phyloP scores from a whole-genome alignment of 177 flowering plant genomes.

The Vitis hybrid region DNA sequence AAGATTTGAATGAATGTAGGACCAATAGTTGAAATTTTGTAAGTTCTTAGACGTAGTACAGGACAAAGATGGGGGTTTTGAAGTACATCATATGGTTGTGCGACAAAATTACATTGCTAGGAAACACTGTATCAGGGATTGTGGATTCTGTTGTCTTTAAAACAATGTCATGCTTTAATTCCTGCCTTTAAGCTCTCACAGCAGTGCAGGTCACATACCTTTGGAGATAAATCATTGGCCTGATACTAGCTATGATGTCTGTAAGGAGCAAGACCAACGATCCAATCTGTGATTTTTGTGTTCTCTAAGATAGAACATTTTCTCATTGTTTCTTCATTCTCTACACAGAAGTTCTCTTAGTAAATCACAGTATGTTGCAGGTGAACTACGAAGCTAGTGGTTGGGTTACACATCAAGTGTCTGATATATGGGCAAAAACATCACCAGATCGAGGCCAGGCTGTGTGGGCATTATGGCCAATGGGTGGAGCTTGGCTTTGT shows the following conservation, averaged over 20 bases:
- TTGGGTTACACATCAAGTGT: slow-evolving; percentile 95
- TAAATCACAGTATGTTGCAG: slow-evolving; percentile 38
- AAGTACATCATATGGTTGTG: neutral
- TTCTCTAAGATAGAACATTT: neutral
- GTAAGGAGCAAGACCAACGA: no score
- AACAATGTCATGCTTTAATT: neutral
- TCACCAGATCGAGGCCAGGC: slow-evolving; percentile 79
- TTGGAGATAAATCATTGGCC: neutral
- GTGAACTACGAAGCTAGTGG: slow-evolving; percentile 87
- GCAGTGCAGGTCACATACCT: neutral
- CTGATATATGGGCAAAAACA: slow-evolving; percentile 95
- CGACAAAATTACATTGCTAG: neutral
- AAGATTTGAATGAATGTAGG: neutral
- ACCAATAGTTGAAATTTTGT: neutral
- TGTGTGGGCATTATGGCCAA: slow-evolving; percentile 95
- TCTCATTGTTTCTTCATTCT: neutral
- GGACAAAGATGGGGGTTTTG: neutral
- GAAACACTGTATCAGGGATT: no score
- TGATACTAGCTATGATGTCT: no score
- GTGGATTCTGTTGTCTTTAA: neutral
- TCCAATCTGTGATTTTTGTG: neutral
- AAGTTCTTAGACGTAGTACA: neutral
- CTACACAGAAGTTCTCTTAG: slow-evolving; percentile 1
- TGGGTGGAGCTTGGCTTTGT: slow-evolving; percentile 99
- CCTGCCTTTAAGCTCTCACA: neutral